Conservation (phyloP, 176 grass and related monocot genomes). For the Rhynchospora tenuis region DNA sequence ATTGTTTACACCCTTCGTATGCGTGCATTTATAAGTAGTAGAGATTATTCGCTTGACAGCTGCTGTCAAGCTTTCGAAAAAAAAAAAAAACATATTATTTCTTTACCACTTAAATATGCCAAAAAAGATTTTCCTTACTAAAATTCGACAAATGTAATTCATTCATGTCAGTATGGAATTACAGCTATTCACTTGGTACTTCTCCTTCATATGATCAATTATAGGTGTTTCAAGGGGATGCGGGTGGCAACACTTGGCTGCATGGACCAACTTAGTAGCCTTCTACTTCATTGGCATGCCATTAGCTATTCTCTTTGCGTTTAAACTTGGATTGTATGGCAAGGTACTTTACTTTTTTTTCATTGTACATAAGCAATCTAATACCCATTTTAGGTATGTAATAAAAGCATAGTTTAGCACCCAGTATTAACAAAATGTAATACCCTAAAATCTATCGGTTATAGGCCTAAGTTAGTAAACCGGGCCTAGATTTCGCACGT, state of each 20-base stretch:
- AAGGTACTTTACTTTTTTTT: conserved; percentile 20
- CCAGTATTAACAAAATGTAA: no score
- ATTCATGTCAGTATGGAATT: not conserved
- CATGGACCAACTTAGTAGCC: conserved; percentile 76
- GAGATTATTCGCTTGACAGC: no score
- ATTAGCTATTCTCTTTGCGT: conserved; percentile 55
- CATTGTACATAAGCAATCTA: not conserved
- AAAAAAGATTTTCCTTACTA: not conserved
- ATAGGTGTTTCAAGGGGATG: conserved; percentile 80
- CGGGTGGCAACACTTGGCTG: conserved; percentile 87
- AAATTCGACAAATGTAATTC: not conserved
- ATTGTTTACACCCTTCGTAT: no score
- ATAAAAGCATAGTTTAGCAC: no score
- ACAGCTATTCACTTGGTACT: not conserved
- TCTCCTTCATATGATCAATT: not conserved
- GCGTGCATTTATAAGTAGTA: no score
- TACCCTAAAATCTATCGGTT: not conserved
- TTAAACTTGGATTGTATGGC: conserved; percentile 51
- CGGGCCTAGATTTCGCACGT: not conserved
- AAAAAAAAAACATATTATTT: no score
- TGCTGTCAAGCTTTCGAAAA: no score
- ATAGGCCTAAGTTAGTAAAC: not conserved
- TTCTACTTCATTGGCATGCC: conserved; percentile 90
- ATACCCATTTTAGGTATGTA: no score
- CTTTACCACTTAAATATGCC: no score